These are phyloP conservation scores for Penicillium sp. DNA, from an alignment of 2,329 filamentous ascomycete species.

Conservation along the genomic window DNA sequence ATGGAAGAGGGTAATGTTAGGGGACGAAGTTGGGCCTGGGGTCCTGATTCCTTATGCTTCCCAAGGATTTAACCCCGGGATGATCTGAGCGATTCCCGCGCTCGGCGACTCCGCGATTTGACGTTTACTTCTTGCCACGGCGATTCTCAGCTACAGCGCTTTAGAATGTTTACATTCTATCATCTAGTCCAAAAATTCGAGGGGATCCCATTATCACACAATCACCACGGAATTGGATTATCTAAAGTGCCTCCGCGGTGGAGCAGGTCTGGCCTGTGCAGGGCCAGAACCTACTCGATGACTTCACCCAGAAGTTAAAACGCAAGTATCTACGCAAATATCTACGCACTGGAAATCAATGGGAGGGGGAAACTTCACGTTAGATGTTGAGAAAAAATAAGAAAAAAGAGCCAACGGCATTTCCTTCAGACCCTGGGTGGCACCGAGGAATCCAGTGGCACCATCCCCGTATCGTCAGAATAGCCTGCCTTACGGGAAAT, in stretches of 20 bases:
- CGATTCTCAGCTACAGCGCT: not conserved
- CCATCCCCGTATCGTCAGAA: not conserved
- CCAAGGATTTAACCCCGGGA: constrained; percentile 2
- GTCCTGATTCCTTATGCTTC: not conserved
- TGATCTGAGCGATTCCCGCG: constrained; percentile 6
- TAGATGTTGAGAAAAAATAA: constrained; percentile 6
- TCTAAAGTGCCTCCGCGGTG: not conserved
- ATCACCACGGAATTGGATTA: not conserved
- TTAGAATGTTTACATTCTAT: not conserved
- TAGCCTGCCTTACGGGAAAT: not conserved
- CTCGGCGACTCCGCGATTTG: not conserved
- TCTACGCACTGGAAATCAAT: not conserved
- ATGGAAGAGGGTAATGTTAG: not conserved
- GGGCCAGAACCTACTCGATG: constrained; percentile 12
- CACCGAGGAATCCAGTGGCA: not conserved
- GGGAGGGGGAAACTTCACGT: constrained; percentile 6
- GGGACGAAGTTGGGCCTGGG: not conserved
- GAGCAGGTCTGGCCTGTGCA: constrained; percentile 7
- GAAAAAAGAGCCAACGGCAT: not conserved
- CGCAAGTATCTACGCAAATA: not conserved
- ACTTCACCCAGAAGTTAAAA: constrained; percentile 13
- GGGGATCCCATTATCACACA: not conserved
- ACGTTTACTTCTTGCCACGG: not conserved
- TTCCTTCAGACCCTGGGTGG: not conserved
- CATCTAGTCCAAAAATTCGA: not conserved